phyloP scores from a whole-genome alignment of 805 yeast species.

The Hanseniaspora singularis region DNA sequence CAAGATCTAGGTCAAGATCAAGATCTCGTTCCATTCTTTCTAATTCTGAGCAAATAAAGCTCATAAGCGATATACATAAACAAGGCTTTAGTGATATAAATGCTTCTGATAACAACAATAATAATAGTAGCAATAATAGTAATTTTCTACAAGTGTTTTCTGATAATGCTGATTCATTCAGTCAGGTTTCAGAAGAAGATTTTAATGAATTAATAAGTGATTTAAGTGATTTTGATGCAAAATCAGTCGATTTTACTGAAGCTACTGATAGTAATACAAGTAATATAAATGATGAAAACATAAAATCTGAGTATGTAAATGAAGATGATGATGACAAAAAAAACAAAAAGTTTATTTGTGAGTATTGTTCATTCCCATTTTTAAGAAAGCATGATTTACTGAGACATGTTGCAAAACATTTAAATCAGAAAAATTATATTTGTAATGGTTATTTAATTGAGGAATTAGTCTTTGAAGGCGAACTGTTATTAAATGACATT shows the following conservation, averaged over 20 bases:
- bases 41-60: not conserved
- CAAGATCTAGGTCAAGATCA: constrained; percentile 16
- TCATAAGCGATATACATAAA: not conserved
- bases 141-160: not conserved
- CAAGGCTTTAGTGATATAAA: no score
- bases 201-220: constrained; percentile 1
- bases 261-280: no score
- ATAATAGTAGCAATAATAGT: not conserved
- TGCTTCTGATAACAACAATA: no score
- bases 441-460: constrained; percentile 5
- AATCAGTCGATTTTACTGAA: no score
- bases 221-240: not conserved
- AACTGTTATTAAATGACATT: no score
- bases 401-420: constrained; percentile 63
- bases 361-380: constrained; percentile 67
- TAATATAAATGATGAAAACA: not conserved
- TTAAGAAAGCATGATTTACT: constrained; percentile 69
- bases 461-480: not conserved
- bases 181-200: constrained; percentile 5
- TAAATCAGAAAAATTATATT: constrained; percentile 6
- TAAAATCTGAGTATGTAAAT: not conserved
- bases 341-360: constrained; percentile 53
- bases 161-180: not conserved
- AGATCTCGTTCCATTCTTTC: constrained; percentile 9
- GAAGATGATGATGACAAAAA: not conserved